phyloP scores from a whole-genome alignment of 1,139 yeast species.

The Neolecta irregularis region DNA sequence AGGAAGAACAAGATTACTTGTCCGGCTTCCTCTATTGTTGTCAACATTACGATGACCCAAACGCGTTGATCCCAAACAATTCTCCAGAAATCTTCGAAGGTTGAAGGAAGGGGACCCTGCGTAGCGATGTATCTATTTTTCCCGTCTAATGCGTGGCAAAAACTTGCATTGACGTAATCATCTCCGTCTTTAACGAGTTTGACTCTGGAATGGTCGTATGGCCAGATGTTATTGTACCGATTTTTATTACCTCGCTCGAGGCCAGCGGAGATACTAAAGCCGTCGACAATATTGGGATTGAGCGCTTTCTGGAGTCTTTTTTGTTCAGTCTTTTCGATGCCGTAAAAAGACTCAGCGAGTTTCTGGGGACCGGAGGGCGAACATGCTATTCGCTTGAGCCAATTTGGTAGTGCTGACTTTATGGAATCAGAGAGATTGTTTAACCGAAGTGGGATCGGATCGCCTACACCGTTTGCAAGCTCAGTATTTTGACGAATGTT shows the following conservation, averaged over 20 bases:
- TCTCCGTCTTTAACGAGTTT: conserved; percentile 26
- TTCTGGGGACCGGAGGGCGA: conserved; percentile 21
- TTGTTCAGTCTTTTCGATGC: conserved; percentile 27
- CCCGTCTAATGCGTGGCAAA: conserved; percentile 27
- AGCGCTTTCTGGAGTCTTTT: conserved; percentile 23
- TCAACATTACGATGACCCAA: conserved; percentile 54
- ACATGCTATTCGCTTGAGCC: conserved; percentile 23
- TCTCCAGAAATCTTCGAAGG: conserved; percentile 72
- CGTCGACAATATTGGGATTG: neutral
- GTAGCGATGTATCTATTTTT: conserved; percentile 52
- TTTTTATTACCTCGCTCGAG: no score
- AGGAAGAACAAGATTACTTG: no score
- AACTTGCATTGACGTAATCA: conserved; percentile 52
- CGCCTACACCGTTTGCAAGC: conserved; percentile 16
- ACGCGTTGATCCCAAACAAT: conserved; percentile 40
- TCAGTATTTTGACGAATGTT: conserved; percentile 18
- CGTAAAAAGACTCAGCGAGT: conserved; percentile 26
- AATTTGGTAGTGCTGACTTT: conserved; percentile 20
- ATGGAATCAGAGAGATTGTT: conserved; percentile 13
- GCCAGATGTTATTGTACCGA: conserved; percentile 64
- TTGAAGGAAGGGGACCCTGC: conserved; percentile 68
- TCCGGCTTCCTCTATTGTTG: conserved; percentile 40
- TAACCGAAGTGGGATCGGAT: conserved; percentile 14
- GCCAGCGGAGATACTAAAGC: no score
- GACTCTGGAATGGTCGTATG: conserved; percentile 73